Conservation (phyloP, 495 filamentous ascomycete species). For the Tuber melanosporum region DNA sequence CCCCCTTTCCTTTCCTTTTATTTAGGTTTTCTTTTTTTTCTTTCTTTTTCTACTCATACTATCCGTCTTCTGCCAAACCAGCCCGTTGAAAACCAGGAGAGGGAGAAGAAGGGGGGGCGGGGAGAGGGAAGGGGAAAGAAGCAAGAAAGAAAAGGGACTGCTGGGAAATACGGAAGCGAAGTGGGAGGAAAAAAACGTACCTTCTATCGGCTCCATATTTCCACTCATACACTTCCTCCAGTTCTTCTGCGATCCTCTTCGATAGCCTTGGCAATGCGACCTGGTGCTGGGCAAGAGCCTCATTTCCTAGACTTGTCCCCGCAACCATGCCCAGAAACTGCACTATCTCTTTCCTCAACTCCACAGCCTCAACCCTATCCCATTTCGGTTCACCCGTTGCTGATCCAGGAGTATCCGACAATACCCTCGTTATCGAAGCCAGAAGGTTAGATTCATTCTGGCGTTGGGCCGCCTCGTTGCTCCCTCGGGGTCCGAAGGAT, state of each 20-base stretch:
- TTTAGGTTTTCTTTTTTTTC: constrained; percentile 4
- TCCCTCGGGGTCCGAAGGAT: constrained; percentile 57
- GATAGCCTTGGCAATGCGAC: constrained; percentile 55
- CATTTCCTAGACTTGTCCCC: constrained; percentile 48
- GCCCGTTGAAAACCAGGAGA: neutral
- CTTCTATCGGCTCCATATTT: constrained; percentile 38
- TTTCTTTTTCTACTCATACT: neutral
- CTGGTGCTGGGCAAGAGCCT: constrained; percentile 51
- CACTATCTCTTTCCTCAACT: constrained; percentile 55
- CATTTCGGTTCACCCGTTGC: constrained; percentile 50
- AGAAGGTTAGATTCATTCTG: constrained; percentile 56
- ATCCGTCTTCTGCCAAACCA: constrained; percentile 9
- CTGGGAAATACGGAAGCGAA: neutral
- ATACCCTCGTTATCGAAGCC: constrained; percentile 55
- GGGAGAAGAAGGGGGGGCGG: neutral
- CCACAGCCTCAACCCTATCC: constrained; percentile 48
- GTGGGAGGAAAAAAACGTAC: constrained; percentile 33
- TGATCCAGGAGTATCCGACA: constrained; percentile 52
- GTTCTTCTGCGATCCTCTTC: constrained; percentile 56
- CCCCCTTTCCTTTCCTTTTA: neutral
- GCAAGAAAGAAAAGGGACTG: constrained; percentile 10
- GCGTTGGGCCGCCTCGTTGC: constrained; percentile 49
- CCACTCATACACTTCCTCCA: constrained; percentile 57
- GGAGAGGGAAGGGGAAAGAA: neutral
- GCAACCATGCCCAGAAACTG: constrained; percentile 51